Conservation (phyloP, 208 protist genomes). For the Wallacemonas rigidus region DNA sequence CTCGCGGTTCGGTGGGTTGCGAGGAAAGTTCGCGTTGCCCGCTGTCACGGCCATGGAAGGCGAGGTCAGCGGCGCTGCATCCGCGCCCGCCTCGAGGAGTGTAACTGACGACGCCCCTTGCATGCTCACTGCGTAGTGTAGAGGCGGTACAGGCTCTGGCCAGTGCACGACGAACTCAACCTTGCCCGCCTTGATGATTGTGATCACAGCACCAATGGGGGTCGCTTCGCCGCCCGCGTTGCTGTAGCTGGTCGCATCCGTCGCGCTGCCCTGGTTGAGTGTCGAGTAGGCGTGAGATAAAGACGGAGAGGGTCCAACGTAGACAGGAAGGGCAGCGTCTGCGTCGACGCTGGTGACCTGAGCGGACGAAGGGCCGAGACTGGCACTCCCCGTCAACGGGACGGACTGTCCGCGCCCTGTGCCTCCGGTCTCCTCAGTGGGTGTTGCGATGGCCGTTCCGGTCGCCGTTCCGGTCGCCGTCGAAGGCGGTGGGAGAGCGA, state of each 20-base stretch:
- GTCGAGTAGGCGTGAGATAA: constrained; percentile 14
- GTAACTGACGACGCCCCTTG: constrained; percentile 69
- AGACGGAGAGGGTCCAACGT: constrained; percentile 9
- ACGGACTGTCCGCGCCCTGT: neutral
- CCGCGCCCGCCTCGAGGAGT: constrained; percentile 34
- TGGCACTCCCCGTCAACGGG: neutral
- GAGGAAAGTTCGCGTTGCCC: neutral
- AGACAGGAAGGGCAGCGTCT: constrained; percentile 3
- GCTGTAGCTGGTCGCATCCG: neutral
- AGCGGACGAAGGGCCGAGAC: neutral
- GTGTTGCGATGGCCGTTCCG: neutral
- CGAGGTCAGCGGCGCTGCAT: constrained; percentile 2
- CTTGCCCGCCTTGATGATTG: constrained; percentile 39
- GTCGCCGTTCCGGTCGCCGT: neutral
- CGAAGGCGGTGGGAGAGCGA: neutral
- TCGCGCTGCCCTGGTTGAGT: neutral
- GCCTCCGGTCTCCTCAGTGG: neutral
- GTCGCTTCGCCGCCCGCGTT: constrained; percentile 12
- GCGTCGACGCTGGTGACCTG: constrained; percentile 1
- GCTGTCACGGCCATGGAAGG: neutral
- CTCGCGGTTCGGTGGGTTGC: neutral
- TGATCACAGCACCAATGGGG: constrained; percentile 44
- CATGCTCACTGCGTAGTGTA: constrained; percentile 86
- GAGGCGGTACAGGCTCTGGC: constrained; percentile 65
- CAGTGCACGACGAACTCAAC: constrained; percentile 56